These are phyloP conservation scores for Yarrowia yakushimensis DNA, from an alignment of 805 yeast species.

Conservation along the genomic window DNA sequence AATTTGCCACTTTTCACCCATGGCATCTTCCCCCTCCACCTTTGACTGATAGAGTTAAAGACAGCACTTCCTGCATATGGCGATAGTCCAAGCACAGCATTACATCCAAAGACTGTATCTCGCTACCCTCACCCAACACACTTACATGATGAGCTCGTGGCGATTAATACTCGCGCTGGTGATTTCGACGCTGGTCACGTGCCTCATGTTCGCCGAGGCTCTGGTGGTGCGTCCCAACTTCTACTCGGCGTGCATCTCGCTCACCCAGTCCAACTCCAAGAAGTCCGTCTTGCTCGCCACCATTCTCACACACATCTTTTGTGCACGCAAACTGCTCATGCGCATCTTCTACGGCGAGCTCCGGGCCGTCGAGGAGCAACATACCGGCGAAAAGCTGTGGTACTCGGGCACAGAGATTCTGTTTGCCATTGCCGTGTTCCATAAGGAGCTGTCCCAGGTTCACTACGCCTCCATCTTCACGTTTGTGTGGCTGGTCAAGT, in stretches of 20 bases:
- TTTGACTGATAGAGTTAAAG: background rate
- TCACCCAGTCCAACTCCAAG: conserved; percentile 51
- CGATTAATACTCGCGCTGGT: conserved; percentile 13
- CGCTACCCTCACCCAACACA: background rate
- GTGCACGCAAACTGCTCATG: conserved; percentile 27
- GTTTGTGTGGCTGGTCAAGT: conserved; percentile 19
- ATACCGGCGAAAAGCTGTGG: conserved; percentile 62
- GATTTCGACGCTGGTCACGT: conserved; percentile 36
- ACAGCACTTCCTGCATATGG: conserved; percentile 2
- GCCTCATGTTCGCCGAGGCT: conserved; percentile 40
- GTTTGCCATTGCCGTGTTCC: conserved; percentile 53
- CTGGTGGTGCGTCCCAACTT: conserved; percentile 47
- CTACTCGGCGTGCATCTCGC: conserved; percentile 48
- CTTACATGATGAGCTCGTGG: conserved; percentile 4
- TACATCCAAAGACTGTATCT: too few relatives aligned
- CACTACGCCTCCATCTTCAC: conserved; percentile 23
- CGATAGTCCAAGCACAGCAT: background rate
- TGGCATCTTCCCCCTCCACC: background rate
- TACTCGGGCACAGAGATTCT: conserved; percentile 57
- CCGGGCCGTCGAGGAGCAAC: conserved; percentile 71
- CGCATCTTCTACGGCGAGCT: conserved; percentile 60
- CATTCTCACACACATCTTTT: conserved; percentile 29
- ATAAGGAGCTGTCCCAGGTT: conserved; percentile 43
- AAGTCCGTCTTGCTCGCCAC: conserved; percentile 43
- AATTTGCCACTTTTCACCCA: too few relatives aligned